phyloP scores from a whole-genome alignment of 768 basidiomycete genomes.

The Leucocoprinus birnbaumii region DNA sequence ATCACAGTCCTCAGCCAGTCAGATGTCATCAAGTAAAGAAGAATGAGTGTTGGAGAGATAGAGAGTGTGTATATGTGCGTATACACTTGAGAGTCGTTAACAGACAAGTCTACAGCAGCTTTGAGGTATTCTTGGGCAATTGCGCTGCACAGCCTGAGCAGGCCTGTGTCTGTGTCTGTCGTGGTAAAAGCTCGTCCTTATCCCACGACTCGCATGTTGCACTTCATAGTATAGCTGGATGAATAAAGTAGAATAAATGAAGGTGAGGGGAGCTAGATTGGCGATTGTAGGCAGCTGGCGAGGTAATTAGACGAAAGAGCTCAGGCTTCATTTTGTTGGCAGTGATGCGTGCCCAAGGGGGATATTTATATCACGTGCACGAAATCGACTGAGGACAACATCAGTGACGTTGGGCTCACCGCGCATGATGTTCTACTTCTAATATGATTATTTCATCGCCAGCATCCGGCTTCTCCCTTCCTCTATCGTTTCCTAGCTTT shows the following conservation, averaged over 20 bases:
- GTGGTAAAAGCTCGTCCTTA: not conserved
- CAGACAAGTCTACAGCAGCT: not conserved
- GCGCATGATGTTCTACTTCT: not conserved
- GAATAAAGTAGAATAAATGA: too few species aligned
- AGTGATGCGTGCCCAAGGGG: too few species aligned
- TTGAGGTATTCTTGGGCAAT: not conserved
- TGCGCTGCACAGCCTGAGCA: not conserved
- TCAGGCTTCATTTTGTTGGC: too few species aligned
- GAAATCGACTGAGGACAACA: too few species aligned
- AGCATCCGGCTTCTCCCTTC: constrained; percentile 20
- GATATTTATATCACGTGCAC: too few species aligned
- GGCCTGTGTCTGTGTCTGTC: not conserved
- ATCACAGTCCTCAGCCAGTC: not conserved
- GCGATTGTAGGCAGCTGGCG: too few species aligned
- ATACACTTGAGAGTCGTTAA: not conserved
- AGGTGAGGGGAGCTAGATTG: too few species aligned
- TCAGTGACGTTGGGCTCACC: not conserved
- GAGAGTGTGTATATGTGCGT: not conserved
- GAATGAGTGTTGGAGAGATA: not conserved
- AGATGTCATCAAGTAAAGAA: not conserved
- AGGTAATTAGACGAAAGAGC: too few species aligned
- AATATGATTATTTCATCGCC: constrained; percentile 4
- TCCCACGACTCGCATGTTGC: too few species aligned
- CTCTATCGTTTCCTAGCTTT: constrained; percentile 31
- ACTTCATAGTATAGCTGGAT: too few species aligned